phyloP scores from a whole-genome alignment of 1,284 basidiomycete genomes.

The Pseudozyma sp. region DNA sequence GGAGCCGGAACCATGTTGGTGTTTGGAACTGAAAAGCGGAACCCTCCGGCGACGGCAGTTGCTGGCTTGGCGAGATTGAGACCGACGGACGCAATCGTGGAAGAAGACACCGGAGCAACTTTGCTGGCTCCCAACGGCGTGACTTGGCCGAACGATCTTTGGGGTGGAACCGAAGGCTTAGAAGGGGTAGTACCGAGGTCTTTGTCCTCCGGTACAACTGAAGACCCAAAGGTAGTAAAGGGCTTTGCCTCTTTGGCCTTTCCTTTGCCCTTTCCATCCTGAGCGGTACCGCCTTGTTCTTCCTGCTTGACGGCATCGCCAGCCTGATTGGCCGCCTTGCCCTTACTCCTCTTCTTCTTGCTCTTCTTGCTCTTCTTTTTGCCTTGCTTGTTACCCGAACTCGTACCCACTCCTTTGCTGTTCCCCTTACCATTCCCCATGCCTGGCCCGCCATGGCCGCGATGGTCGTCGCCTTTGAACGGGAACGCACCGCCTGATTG shows the following conservation, averaged over 20 bases:
- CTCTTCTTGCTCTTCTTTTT: too few relatives aligned
- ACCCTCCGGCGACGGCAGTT: neutral
- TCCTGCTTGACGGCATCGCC: neutral
- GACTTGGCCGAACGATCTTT: neutral
- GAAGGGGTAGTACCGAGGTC: neutral
- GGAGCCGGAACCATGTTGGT: too few relatives aligned
- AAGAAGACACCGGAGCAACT: neutral
- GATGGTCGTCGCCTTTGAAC: neutral
- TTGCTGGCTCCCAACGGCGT: neutral
- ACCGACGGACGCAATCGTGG: slow-evolving; percentile 12
- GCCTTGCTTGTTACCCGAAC: too few relatives aligned
- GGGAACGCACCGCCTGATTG: too few relatives aligned
- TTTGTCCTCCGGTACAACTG: neutral
- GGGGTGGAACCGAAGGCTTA: neutral
- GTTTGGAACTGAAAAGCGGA: neutral
- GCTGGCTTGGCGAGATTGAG: slow-evolving; percentile 11
- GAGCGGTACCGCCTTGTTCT: neutral
- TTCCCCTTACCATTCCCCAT: slow-evolving; percentile 3
- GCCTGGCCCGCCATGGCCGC: neutral
- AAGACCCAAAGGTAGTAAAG: too few relatives aligned
- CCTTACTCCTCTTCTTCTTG: too few relatives aligned
- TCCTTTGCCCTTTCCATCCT: slow-evolving; percentile 4
- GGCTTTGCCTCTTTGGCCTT: neutral
- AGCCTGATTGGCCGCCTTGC: too few relatives aligned
- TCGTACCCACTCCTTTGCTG: neutral